Conservation (phyloP, 2,329 filamentous ascomycete species). For the Camptophora hylomeconis region DNA sequence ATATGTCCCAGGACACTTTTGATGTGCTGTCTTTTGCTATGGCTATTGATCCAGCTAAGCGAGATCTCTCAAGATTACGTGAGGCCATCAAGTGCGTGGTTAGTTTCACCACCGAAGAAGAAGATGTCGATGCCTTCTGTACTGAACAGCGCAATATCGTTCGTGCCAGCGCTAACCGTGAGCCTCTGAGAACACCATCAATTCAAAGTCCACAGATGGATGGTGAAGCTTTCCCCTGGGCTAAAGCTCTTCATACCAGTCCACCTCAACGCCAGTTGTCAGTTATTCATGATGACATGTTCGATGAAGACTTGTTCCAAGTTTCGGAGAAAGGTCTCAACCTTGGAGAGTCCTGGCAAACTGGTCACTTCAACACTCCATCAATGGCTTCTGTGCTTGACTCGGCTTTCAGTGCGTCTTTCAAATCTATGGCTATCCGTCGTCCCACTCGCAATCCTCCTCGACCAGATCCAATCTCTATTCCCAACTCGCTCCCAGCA, state of each 20-base stretch:
- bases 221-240: conserved; percentile 81
- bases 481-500: conserved; percentile 62
- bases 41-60: conserved; percentile 79
- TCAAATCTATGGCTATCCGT: conserved; percentile 55
- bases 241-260: conserved; percentile 71
- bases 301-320: conserved; percentile 74
- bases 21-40: conserved; percentile 85
- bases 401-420: conserved; percentile 67
- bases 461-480: conserved; percentile 53
- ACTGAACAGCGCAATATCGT: conserved; percentile 64
- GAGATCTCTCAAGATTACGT: conserved; percentile 66
- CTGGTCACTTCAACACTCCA: conserved; percentile 60
- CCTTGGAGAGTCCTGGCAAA: conserved; percentile 58
- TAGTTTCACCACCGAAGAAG: conserved; percentile 88
- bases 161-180: conserved; percentile 72
- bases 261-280: conserved; percentile 71
- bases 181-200: conserved; percentile 89
- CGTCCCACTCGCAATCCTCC: conserved; percentile 27
- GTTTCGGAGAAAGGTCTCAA: conserved; percentile 48
- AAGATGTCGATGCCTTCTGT: conserved; percentile 87
- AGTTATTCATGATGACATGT: conserved; percentile 66
- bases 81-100: conserved; percentile 66
- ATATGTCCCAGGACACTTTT: conserved; percentile 96
- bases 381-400: conserved; percentile 75
- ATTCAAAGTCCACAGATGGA: conserved; percentile 77